Percentiles rank a stretch among this genome's conserved stretches.
These are phyloP conservation scores for Ogataea sp. DNA, from an alignment of 805 yeast species.

Conservation along the genomic window DNA sequence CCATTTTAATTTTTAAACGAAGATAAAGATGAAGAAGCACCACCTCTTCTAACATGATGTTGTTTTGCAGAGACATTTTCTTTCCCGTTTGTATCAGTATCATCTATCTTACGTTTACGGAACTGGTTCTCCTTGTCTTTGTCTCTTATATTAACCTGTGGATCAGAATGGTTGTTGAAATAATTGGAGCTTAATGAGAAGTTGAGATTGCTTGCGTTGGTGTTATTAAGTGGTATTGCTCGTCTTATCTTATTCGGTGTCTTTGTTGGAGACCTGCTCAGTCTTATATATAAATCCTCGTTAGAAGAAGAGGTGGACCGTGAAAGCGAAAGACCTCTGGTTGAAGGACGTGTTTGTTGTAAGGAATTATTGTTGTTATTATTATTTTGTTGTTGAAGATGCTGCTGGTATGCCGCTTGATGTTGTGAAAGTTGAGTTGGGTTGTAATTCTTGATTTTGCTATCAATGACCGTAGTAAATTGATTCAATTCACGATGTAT, in stretches of 20 bases:
- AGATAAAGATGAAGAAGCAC: too few species aligned
- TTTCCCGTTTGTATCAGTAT: too few species aligned
- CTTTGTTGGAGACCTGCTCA: constrained; percentile 1
- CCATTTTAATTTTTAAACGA: too few species aligned
- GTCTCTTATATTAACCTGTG: too few species aligned
- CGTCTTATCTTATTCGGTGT: background rate
- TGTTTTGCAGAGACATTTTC: too few species aligned
- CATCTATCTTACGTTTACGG: too few species aligned
- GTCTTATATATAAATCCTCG: constrained; percentile 1
- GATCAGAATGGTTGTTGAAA: too few species aligned
- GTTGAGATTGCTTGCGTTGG: background rate
- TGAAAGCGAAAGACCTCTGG: background rate
- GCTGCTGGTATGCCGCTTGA: background rate
- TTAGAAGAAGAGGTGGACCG: background rate
- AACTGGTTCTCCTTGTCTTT: too few species aligned
- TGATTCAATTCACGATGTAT: background rate
- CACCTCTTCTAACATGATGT: too few species aligned
- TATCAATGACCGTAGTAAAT: background rate
- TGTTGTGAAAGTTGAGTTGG: background rate
- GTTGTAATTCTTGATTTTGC: background rate
- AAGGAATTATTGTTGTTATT: too few species aligned
- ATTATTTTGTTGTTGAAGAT: background rate
- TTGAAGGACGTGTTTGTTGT: background rate
- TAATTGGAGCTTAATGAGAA: too few species aligned
- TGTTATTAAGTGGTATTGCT: background rate